Evolutionary conservation across 441 rosid genomes (phyloP), one percentile per base, ranked within the genome.

Genomic region (Populus trichocarpa): DNA sequence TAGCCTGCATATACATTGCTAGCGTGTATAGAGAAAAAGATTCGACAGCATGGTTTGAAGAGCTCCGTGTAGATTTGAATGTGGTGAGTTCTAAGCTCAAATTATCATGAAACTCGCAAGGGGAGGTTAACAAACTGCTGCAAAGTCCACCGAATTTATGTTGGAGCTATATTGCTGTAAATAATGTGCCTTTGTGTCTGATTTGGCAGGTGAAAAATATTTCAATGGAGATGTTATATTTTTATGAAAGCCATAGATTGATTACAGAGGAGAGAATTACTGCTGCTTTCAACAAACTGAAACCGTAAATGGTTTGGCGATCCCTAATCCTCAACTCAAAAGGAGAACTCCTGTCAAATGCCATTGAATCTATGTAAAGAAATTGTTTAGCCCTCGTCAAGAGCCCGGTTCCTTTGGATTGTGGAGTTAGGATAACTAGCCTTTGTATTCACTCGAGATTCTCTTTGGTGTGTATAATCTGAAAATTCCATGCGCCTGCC

Each of bases 51-150:
- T 96, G 99, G 99, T 94, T 96, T 74, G 99, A 96, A 85, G 99
- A 96, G 87, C 97, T 96, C 35, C 92, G 88, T 0, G 96, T 90
- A 23, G 99, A 94, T 85, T 92, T 96, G 98, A 96, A 90, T 84
- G 91, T 90, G 82, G 99, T 96, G 85, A 89, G 97, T 76, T 69
- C 46, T 59, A 68, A 68, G 63, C 81, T 33, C 71, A 25, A 38
- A 66, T 28, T 69, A 32, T 66, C 28, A 8, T 61, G 23, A 57
- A 33, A 28, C 33, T 75, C 46, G 9, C 30, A 59, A 25, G 30
- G 28, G 7, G 36, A 53, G 59, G 42, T 42, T 18, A 9, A 40
- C 9, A 30, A 5, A 22, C 23, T 79, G 42, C 22, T 22, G 20
- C 65, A 8, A 59, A 16, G 65, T 18, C 16, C 36, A 33, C 36